These are phyloP conservation scores for Lachancea meyersii DNA, from an alignment of 805 yeast species.

Conservation along the genomic window DNA sequence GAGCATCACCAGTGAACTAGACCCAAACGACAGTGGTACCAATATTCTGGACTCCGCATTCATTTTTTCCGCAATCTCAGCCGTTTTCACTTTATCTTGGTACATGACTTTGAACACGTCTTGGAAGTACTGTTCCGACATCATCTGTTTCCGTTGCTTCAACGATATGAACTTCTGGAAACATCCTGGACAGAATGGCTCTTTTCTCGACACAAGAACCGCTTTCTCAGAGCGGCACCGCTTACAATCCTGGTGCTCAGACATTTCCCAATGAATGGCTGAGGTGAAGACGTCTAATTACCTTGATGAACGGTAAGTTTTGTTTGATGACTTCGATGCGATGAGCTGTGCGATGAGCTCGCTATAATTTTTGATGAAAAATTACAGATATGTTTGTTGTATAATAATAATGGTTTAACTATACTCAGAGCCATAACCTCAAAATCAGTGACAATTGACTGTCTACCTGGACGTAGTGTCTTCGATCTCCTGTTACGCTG, in stretches of 20 bases:
- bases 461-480: too few species aligned
- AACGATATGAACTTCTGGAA: constrained; percentile 67
- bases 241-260: constrained; percentile 12
- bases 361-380: not conserved
- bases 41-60: constrained; percentile 44
- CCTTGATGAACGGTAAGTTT: not conserved
- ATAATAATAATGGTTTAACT: too few species aligned
- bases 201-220: constrained; percentile 27
- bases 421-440: too few species aligned
- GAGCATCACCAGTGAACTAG: constrained; percentile 58
- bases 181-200: constrained; percentile 40
- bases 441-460: too few species aligned
- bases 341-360: not conserved
- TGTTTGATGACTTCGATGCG: constrained; percentile 12
- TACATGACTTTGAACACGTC: constrained; percentile 48
- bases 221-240: constrained; percentile 22
- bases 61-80: constrained; percentile 17
- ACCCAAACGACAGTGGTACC: constrained; percentile 61
- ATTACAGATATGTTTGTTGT: not conserved
- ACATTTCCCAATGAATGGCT: not conserved
- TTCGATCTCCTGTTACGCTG: too few species aligned
- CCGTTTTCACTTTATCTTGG: constrained; percentile 21
- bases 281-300: not conserved
- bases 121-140: constrained; percentile 56
- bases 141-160: constrained; percentile 77